Evolutionary conservation across 306 rosid genomes (phyloP).

Genomic region (Trichosanthes truncata): DNA sequence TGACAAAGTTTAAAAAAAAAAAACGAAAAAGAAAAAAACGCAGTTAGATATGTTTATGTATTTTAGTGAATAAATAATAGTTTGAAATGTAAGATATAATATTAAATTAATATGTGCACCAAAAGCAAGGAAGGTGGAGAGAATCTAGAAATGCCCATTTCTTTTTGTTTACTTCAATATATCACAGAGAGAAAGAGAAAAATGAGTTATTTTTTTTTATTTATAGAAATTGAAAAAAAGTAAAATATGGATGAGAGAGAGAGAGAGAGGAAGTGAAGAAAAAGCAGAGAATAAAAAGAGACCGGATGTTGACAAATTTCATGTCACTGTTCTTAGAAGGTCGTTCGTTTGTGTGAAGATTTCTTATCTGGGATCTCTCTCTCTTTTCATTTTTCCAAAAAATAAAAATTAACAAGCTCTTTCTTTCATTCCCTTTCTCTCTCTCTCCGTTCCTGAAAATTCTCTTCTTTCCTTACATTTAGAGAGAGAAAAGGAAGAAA

Average conservation of each 20-base stretch:
- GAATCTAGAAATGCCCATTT: constrained; percentile 73
- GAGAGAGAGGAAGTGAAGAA: constrained; percentile 43
- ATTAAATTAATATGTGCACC: constrained; percentile 22
- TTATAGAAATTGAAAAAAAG: constrained; percentile 9
- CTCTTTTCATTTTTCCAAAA: constrained; percentile 24
- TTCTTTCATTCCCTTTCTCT: constrained; percentile 20
- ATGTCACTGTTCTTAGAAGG: constrained; percentile 99
- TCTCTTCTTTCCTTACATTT: constrained; percentile 7
- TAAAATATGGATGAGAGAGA: background rate
- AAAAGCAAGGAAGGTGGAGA: constrained; percentile 47
- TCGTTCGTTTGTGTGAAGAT: constrained; percentile 91
- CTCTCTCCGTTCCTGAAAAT: constrained; percentile 26
- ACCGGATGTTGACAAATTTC: constrained; percentile 99
- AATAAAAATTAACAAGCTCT: background rate
- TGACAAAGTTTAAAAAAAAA: background rate
- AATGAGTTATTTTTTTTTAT: constrained; percentile 13
- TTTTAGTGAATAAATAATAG: constrained; percentile 2
- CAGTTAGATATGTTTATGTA: background rate
- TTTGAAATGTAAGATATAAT: constrained; percentile 9
- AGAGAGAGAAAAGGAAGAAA: constrained; percentile 26
- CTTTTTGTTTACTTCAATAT: constrained; percentile 31
- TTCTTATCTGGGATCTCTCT: constrained; percentile 99
- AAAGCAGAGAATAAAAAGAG: constrained; percentile 97
- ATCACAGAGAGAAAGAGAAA: background rate
- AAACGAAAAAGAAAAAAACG: too few relatives aligned